Evolutionary conservation across 805 yeast genomes (phyloP), one percentile per base, ranked within the genome.

Genomic region (Wickerhamiella allomyrinae): DNA sequence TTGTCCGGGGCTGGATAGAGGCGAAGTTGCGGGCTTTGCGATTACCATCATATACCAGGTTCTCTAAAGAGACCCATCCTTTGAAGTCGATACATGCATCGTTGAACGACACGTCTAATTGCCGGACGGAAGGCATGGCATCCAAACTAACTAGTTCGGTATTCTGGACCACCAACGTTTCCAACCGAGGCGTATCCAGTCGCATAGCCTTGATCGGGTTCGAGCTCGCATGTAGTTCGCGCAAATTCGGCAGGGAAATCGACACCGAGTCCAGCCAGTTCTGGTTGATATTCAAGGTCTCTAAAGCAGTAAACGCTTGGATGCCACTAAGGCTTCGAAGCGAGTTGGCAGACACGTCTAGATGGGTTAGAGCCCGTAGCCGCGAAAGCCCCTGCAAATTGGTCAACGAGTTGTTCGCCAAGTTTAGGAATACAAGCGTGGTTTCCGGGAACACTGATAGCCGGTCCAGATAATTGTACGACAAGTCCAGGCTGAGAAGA

Each of bases 21-120:
- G 38, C 49, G 10, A 49, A 20, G 34, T 46, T 40, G 5, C 41
- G 35, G 8, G 43, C 34, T 1, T 41, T 45, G 7, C 14, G 22
- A 39, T 53, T 53, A 7, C 55, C 54, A 17, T 53, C 54, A 25
- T 48, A 51, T n/a, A 44, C 35, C 13, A 53, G 34, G 8, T 48
- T 46, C 21, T 49, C 51, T 4, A 52, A 39, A 22, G 43, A 40
- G 1, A 29, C 29, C 48, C 48, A 52, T 9, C 50, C 55, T 7
- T 14, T 11, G 22, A 52, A 40, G 37, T 52, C 53, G 7, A 53
- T 29, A 11, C 41, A 37, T 9, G 54, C 48, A 9, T 38, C 29
- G 31, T 53, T 53, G 23, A 40, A 41, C n/a, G 48, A 39, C 13
- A 52, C 31, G 17, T 40, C 39, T 15, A 53, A 47, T 20, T 34